phyloP scores from a whole-genome alignment of 2,329 filamentous ascomycete species.

The Calcarisporium arbuscula region DNA sequence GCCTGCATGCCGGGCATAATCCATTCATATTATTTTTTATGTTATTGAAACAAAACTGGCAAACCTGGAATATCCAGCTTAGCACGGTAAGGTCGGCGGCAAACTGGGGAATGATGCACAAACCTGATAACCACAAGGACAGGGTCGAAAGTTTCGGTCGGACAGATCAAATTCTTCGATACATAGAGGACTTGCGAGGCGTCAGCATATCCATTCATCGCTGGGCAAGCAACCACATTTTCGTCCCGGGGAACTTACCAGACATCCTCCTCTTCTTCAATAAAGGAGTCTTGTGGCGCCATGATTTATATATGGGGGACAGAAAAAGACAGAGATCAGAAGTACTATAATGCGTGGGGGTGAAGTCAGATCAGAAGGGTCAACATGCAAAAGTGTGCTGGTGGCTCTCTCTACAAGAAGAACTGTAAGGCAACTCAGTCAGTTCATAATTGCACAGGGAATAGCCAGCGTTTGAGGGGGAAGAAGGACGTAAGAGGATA shows the following conservation, averaged over 20 bases:
- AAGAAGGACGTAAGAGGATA: no score
- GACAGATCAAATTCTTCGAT: slow-evolving; percentile 98
- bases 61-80: slow-evolving; percentile 57
- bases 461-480: no score
- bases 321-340: slow-evolving; percentile 14
- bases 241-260: slow-evolving; percentile 42
- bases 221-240: slow-evolving; percentile 1
- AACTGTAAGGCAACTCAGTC: no score
- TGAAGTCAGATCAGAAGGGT: slow-evolving; percentile 12
- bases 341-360: slow-evolving; percentile 10
- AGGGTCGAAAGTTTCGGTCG: slow-evolving; percentile 93
- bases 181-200: slow-evolving; percentile 72
- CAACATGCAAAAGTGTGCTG: no score
- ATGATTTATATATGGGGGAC: slow-evolving; percentile 30
- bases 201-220: slow-evolving; percentile 12
- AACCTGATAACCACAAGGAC: slow-evolving; percentile 96
- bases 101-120: slow-evolving; percentile 1
- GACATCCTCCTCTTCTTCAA: slow-evolving; percentile 65
- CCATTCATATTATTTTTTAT: slow-evolving; percentile 98
- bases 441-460: no score
- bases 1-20: slow-evolving; percentile 91
- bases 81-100: not conserved
- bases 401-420: no score
- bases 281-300: slow-evolving; percentile 64
- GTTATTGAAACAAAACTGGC: slow-evolving; percentile 99